Percentiles rank a stretch among this genome's conserved stretches.
These are phyloP conservation scores for Psophocarpus tetragonolobus DNA, from an alignment of 306 rosid genomes.

Conservation along the genomic window DNA sequence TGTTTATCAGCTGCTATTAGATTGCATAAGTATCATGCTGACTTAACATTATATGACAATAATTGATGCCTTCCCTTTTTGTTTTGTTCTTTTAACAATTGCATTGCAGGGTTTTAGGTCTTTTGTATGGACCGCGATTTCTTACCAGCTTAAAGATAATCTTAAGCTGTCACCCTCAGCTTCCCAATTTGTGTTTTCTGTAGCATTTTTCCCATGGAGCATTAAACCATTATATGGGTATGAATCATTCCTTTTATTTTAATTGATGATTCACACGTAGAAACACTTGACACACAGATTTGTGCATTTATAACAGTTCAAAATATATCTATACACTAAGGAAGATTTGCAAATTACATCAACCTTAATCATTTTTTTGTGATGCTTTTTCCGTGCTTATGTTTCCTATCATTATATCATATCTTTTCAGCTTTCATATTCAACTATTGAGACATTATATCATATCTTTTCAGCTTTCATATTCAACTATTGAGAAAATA, in stretches of 20 bases:
- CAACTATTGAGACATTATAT: too few species aligned
- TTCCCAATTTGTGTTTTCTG: slow-evolving; percentile 73
- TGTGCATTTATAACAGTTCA: background rate
- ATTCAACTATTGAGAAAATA: background rate
- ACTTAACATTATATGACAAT: background rate
- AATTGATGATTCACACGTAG: background rate
- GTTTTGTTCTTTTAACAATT: background rate
- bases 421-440: slow-evolving; percentile 12
- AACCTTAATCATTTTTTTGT: background rate
- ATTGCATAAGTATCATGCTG: slow-evolving; percentile 5
- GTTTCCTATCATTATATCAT: slow-evolving; percentile 16
- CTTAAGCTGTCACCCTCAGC: slow-evolving; percentile 79
- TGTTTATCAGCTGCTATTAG: background rate
- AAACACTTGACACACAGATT: background rate
- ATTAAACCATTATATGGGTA: slow-evolving; percentile 90
- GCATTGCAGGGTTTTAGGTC: slow-evolving; percentile 84
- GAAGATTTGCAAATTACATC: background rate
- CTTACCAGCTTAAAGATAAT: slow-evolving; percentile 81
- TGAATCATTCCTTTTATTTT: background rate
- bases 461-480: slow-evolving; percentile 16
- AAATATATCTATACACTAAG: background rate
- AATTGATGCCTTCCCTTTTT: background rate
- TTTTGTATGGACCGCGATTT: slow-evolving; percentile 87
- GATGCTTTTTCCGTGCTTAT: slow-evolving; percentile 9
- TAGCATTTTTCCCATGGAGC: slow-evolving; percentile 89